Base-by-base conservation (phyloP, 345 rosid species). In the Populus alba region DNA sequence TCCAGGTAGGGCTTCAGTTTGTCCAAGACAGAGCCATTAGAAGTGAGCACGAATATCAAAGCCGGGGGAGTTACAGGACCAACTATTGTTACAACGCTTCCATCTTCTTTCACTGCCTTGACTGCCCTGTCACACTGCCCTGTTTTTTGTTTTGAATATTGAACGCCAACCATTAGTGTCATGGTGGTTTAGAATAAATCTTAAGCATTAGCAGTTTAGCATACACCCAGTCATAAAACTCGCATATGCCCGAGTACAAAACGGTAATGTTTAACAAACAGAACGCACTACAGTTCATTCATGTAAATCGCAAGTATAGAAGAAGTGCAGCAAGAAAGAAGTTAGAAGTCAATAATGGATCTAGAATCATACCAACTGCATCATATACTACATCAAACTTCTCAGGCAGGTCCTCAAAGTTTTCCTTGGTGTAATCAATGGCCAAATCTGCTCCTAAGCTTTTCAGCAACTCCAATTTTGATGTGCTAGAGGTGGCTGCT, bases 401-500 rank as follows among this genome's bases (percentile, higher is more conserved):
- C 68, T 77, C 75, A 6, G 80, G 61, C 7, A 72, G 72, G 20
- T 78, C 76, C 66, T 78, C 81, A 23, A 63, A 62, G 39, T 72
- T 78, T 53, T 71, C 65, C 25, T 78, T 72, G 23, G 81, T 63
- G 55, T 78, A 78, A 66, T 78, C 81, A 16, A 78, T 78, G 3
- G 77, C 66, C 27, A 78, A 53, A 65, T 78, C 81, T 38, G 71
- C 81, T 78, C 81, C 81, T 71, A 78, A 72, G 27, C 76, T 78
- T 18, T 72, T 78, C 51, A 78, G 17, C 6, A 78, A 39, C 71
- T 78, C 81, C 27, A 78, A 38, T 66, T 78, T 78, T 66, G 29
- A 23, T 13, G 76, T 47, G 77, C 76, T 78, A 20, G 71, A 61
- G 20, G 81, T 78, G 9, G 81, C 76, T 47, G 81, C 81, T 53